phyloP scores from a whole-genome alignment of 495 filamentous ascomycete species.

The Lasiosphaeriaceae sp. region DNA sequence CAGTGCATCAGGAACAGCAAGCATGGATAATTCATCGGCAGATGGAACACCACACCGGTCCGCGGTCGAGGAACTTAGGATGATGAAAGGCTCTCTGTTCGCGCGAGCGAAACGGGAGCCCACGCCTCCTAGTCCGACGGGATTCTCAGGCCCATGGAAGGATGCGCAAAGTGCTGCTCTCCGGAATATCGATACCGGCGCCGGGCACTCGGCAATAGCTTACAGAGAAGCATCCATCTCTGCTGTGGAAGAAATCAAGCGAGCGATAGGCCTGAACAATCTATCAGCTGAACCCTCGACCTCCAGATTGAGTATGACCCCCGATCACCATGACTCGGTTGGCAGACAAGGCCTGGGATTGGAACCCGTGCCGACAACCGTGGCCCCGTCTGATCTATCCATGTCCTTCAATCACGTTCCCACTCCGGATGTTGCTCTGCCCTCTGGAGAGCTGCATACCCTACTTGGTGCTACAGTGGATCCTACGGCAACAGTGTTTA shows the following conservation, averaged over 20 bases:
- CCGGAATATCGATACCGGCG: constrained; percentile 6
- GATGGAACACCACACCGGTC: constrained; percentile 11
- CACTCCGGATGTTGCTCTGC: constrained; percentile 19
- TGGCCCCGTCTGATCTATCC: constrained; percentile 37
- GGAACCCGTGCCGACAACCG: constrained; percentile 24
- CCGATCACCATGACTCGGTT: neutral
- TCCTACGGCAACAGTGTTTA: neutral
- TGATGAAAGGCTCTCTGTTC: constrained; percentile 11
- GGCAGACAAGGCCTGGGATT: neutral
- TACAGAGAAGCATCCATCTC: constrained; percentile 7
- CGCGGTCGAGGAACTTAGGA: constrained; percentile 27
- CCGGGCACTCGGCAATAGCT: neutral
- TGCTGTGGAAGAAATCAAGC: constrained; percentile 8
- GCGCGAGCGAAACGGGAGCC: neutral
- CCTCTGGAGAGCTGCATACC: constrained; percentile 9
- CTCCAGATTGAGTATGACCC: neutral
- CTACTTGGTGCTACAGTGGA: neutral
- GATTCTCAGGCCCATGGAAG: neutral
- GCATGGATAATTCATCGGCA: constrained; percentile 23
- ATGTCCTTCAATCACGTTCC: constrained; percentile 29
- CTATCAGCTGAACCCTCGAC: neutral
- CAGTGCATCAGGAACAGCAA: neutral
- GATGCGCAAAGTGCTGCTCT: neutral
- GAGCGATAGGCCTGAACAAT: neutral
- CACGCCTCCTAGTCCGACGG: neutral